These are phyloP conservation scores for Lophium mytilinum DNA, from an alignment of 495 filamentous ascomycete species.

Conservation along the genomic window DNA sequence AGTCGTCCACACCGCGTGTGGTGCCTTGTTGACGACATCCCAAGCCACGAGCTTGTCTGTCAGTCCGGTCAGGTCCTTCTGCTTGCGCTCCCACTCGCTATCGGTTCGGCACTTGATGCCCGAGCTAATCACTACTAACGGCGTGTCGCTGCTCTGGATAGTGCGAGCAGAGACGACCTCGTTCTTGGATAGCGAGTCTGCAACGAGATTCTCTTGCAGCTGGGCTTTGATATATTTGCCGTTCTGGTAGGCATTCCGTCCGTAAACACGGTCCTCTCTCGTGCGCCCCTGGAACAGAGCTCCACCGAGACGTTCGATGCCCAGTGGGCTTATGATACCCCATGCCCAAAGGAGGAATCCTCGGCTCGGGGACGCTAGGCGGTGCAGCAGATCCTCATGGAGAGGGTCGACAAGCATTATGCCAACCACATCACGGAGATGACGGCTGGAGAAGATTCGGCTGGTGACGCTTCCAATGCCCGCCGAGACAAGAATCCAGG, in stretches of 20 bases:
- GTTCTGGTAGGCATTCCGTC: conserved; percentile 64
- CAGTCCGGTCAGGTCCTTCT: conserved; percentile 72
- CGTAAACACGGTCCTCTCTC: conserved; percentile 77
- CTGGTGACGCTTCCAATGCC: conserved; percentile 79
- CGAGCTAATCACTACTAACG: conserved; percentile 74
- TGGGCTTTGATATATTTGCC: conserved; percentile 80
- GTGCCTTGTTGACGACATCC: conserved; percentile 78
- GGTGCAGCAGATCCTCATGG: conserved; percentile 72
- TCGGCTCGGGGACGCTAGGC: conserved; percentile 54
- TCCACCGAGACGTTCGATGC: conserved; percentile 66
- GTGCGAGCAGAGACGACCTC: conserved; percentile 68
- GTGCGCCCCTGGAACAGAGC: conserved; percentile 71
- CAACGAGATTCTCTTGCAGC: conserved; percentile 87
- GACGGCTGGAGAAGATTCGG: conserved; percentile 78
- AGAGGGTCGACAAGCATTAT: conserved; percentile 79
- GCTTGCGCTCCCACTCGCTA: conserved; percentile 65
- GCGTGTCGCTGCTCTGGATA: conserved; percentile 66
- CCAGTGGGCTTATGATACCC: conserved; percentile 77
- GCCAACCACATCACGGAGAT: conserved; percentile 61
- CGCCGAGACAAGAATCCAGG: conserved; percentile 67
- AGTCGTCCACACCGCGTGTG: conserved; percentile 78
- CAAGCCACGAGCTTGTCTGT: conserved; percentile 70
- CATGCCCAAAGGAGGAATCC: conserved; percentile 81
- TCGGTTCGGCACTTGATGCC: conserved; percentile 52
- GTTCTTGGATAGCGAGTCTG: conserved; percentile 67